phyloP scores from a whole-genome alignment of 441 rosid genomes.

The Erodium moschatum region DNA sequence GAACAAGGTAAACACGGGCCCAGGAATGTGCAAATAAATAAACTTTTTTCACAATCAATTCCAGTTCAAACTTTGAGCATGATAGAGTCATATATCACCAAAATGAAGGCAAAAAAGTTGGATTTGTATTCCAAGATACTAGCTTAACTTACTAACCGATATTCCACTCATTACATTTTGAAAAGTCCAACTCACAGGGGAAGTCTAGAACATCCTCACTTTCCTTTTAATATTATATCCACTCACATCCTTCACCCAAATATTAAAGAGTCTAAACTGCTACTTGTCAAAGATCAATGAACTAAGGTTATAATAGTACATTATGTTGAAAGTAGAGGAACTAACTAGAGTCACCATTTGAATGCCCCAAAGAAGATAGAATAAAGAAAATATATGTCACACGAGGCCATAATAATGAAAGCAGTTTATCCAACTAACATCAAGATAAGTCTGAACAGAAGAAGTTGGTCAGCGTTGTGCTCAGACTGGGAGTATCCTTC shows the following conservation, averaged over 20 bases:
- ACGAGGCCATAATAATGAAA: conserved; percentile 5
- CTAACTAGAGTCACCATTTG: neutral
- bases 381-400: neutral
- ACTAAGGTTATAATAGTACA: neutral
- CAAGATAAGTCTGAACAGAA: conserved; percentile 10
- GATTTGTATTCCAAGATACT: conserved; percentile 6
- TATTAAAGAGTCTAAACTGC: too few species aligned
- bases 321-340: neutral
- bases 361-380: conserved; percentile 9
- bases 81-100: neutral
- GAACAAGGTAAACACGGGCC: neutral
- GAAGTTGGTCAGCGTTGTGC: neutral
- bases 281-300: neutral
- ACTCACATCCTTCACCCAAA: too few species aligned
- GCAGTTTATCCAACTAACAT: conserved; percentile 12
- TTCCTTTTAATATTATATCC: too few species aligned
- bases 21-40: neutral
- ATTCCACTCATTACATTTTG: neutral
- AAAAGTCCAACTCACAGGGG: neutral
- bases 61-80: neutral
- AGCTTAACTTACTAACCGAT: conserved; percentile 4
- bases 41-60: conserved; percentile 4
- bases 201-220: neutral
- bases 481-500: conserved; percentile 11
- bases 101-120: neutral